phyloP scores from a whole-genome alignment of 495 filamentous ascomycete species.

The Daldinia vernicosa region DNA sequence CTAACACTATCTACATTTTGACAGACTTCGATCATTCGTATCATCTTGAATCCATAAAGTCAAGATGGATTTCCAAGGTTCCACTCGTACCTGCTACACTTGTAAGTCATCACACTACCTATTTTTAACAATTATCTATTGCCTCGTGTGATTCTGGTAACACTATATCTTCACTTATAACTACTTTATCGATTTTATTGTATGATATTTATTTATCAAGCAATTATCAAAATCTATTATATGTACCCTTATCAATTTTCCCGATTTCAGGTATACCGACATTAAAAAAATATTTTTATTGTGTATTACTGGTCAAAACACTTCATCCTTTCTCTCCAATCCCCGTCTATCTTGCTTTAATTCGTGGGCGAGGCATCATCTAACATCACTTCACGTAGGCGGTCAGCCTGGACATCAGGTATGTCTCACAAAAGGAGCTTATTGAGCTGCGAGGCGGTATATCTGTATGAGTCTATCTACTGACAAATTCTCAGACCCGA shows the following conservation, averaged over 20 bases:
- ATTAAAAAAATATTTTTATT: background rate
- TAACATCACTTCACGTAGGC: conserved; percentile 56
- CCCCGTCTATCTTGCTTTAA: background rate
- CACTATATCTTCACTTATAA: background rate
- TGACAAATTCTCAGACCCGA: conserved; percentile 69
- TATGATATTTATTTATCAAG: conserved; percentile 5
- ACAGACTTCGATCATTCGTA: background rate
- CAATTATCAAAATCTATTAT: background rate
- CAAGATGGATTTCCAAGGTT: conserved; percentile 53
- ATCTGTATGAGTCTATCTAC: conserved; percentile 6
- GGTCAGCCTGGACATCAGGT: conserved; percentile 61
- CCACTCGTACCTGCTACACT: conserved; percentile 57
- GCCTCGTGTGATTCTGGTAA: background rate
- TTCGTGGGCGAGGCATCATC: conserved; percentile 48
- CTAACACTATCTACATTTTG: conserved; percentile 4
- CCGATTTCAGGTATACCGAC: background rate
- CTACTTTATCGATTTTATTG: background rate
- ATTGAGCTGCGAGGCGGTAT: background rate
- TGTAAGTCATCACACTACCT: conserved; percentile 50
- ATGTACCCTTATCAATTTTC: background rate
- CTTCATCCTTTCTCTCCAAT: background rate
- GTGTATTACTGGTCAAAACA: background rate
- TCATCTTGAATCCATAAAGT: background rate
- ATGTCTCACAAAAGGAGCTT: conserved; percentile 38
- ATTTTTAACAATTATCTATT: background rate